A percentile compares a stretch with the other conserved stretches of the same genome.
Conservation (phyloP, 768 basidiomycete species). For the Crassisporium funariophilum region DNA sequence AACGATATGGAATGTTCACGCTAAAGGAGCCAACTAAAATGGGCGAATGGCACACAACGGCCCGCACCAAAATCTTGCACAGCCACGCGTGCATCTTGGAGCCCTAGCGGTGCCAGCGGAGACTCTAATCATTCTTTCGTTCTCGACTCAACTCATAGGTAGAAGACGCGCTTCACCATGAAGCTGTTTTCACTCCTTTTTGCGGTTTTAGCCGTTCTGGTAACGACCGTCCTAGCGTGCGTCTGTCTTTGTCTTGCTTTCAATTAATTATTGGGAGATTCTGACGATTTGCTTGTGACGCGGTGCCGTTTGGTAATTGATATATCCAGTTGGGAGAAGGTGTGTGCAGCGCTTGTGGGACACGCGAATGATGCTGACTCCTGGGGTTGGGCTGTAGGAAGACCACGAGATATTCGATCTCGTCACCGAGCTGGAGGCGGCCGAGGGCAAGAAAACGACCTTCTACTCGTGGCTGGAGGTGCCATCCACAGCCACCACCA, state of each 20-base stretch:
- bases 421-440: conserved; percentile 73
- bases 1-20: too few species aligned
- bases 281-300: too few species aligned
- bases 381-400: conserved; percentile 50
- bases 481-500: conserved; percentile 65
- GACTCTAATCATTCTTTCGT: background rate
- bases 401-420: conserved; percentile 98
- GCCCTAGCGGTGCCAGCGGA: conserved; percentile 7
- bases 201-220: conserved; percentile 52
- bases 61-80: background rate
- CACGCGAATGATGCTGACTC: background rate
- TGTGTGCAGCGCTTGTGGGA: conserved; percentile 24
- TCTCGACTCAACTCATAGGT: conserved; percentile 3
- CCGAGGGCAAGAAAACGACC: conserved; percentile 92
- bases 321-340: conserved; percentile 70
- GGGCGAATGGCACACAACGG: background rate
- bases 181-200: conserved; percentile 47
- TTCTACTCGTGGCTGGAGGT: conserved; percentile 96
- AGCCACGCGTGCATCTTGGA: conserved; percentile 3
- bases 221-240: conserved; percentile 59
- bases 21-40: too few species aligned
- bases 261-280: conserved; percentile 7
- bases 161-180: conserved; percentile 50
- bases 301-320: too few species aligned
- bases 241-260: conserved; percentile 28